A percentile compares a stretch with the other conserved stretches of the same genome.
phyloP scores from a whole-genome alignment of 176 grass and related monocot species.

The Puya raimondii region DNA sequence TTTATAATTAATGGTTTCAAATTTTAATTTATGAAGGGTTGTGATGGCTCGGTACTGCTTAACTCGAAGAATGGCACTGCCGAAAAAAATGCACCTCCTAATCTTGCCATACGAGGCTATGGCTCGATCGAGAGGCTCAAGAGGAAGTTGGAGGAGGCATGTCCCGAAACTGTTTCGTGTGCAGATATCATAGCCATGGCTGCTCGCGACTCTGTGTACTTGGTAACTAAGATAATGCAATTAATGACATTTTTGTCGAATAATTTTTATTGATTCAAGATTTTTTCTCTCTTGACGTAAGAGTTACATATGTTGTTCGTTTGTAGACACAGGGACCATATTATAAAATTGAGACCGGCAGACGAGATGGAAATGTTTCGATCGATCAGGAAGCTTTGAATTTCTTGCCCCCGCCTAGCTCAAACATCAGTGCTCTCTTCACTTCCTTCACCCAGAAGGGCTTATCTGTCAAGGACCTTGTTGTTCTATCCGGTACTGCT shows the following conservation, averaged over 20 bases:
- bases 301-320: background rate
- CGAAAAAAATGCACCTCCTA: constrained; percentile 41
- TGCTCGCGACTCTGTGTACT: constrained; percentile 31
- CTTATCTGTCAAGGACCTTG: constrained; percentile 52
- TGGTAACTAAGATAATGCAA: constrained; percentile 12
- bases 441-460: constrained; percentile 31
- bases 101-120: constrained; percentile 31
- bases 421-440: constrained; percentile 34
- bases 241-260: constrained; percentile 20
- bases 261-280: background rate
- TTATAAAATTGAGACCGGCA: constrained; percentile 23
- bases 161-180: constrained; percentile 26
- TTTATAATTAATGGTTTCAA: too few species aligned
- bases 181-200: constrained; percentile 35
- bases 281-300: background rate
- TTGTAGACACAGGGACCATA: constrained; percentile 43
- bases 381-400: constrained; percentile 24
- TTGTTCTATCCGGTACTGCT: constrained; percentile 44
- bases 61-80: constrained; percentile 30
- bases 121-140: constrained; percentile 41
- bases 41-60: constrained; percentile 53
- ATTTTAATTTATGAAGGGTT: constrained; percentile 29
- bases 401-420: constrained; percentile 20
- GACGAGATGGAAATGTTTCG: constrained; percentile 49
- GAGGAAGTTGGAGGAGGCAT: constrained; percentile 6